Evolutionary conservation across 202 grass and related monocot species (phyloP).

Genomic region (Carex sylvatica): DNA sequence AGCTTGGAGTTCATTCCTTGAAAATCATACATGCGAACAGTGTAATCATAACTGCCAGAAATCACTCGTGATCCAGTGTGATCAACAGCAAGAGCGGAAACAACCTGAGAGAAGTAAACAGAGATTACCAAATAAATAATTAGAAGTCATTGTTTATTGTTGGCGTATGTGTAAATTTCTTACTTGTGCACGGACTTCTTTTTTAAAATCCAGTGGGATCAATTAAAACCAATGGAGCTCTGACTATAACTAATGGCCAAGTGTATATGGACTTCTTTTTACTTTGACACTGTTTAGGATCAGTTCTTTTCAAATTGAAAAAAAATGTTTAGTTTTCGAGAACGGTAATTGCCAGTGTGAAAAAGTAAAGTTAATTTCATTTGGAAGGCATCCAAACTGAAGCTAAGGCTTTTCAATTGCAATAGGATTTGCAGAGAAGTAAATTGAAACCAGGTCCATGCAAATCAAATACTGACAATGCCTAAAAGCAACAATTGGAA

Average conservation of each 20-base stretch:
- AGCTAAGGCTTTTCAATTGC: not conserved
- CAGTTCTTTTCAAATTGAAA: not conserved
- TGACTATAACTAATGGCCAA: not conserved
- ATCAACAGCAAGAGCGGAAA: conserved; percentile 91
- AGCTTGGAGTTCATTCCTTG: conserved; percentile 99
- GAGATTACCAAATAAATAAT: conserved; percentile 20
- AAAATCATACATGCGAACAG: conserved; percentile 93
- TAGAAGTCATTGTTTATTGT: not conserved
- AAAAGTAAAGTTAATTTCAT: not conserved
- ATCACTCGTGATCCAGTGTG: conserved; percentile 91
- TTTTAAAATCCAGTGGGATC: not conserved
- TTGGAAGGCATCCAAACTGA: not conserved
- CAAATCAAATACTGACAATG: not conserved
- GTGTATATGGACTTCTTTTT: not conserved
- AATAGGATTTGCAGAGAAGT: not conserved
- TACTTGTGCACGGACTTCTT: not conserved
- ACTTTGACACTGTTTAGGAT: not conserved
- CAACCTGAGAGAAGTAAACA: conserved; percentile 52
- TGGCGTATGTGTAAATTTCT: not conserved
- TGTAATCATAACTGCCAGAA: conserved; percentile 95
- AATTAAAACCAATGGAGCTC: not conserved
- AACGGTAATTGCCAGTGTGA: not conserved
- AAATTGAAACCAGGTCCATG: not conserved
- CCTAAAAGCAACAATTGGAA: not conserved
- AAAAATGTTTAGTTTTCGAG: not conserved